Evolutionary conservation across 768 basidiomycete species (phyloP).

Genomic region (Boletus tylopilopsis): DNA sequence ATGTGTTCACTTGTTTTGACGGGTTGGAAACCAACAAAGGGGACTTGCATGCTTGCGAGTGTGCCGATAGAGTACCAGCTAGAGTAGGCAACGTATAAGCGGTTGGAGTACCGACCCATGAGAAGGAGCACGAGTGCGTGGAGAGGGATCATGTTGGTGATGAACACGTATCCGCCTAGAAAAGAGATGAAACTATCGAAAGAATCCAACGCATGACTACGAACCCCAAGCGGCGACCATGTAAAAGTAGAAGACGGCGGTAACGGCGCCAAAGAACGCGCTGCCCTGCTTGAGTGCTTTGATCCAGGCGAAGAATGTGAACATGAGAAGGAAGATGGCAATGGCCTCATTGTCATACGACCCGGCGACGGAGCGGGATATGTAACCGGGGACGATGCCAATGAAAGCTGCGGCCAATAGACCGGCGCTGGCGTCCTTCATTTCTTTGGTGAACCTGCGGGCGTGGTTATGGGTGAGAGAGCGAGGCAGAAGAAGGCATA

Average conservation of each 20-base stretch:
- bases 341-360: constrained; percentile 99
- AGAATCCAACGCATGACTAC: constrained; percentile 19
- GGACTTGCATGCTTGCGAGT: constrained; percentile 97
- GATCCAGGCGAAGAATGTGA: constrained; percentile 97
- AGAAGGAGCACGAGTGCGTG: constrained; percentile 92
- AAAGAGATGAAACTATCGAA: not conserved
- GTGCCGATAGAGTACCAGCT: constrained; percentile 99
- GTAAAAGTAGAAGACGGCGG: constrained; percentile 98
- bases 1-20: constrained; percentile 97
- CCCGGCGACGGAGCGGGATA: constrained; percentile 97
- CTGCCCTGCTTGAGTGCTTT: constrained; percentile 93
- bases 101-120: constrained; percentile 92
- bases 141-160: constrained; percentile 99
- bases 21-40: constrained; percentile 99
- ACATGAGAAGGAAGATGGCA: constrained; percentile 99
- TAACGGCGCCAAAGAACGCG: constrained; percentile 83
- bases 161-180: constrained; percentile 94
- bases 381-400: constrained; percentile 96
- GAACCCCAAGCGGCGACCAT: constrained; percentile 99
- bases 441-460: constrained; percentile 92
- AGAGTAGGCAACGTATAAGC: constrained; percentile 93
- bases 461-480: not conserved
- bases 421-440: constrained; percentile 94
- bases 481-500: constrained; percentile 34
- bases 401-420: constrained; percentile 98